phyloP scores from a whole-genome alignment of 768 basidiomycete species.

The Galerina sulciceps region DNA sequence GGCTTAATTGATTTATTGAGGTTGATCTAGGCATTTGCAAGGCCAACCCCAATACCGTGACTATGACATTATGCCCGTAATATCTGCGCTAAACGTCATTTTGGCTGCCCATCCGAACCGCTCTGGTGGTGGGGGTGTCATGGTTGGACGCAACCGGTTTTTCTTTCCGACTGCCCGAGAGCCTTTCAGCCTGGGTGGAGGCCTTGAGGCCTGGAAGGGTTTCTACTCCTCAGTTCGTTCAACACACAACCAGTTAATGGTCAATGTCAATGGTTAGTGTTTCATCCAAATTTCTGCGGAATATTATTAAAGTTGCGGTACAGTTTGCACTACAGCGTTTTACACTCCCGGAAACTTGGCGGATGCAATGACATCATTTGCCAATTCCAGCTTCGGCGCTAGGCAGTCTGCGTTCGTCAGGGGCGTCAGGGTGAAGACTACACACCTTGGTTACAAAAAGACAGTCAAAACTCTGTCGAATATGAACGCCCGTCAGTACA shows the following conservation, averaged over 20 bases:
- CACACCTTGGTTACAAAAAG: conserved; percentile 77
- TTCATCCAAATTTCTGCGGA: conserved; percentile 26
- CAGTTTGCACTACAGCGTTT: conserved; percentile 66
- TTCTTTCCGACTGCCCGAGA: conserved; percentile 59
- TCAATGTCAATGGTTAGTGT: conserved; percentile 64
- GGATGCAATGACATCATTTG: conserved; percentile 59
- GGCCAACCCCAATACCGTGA: conserved; percentile 58
- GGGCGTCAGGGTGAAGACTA: conserved; percentile 67
- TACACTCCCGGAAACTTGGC: conserved; percentile 69
- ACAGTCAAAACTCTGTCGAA: conserved; percentile 61
- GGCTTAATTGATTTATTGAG: conserved; percentile 19
- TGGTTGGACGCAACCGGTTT: conserved; percentile 68
- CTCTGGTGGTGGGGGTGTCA: conserved; percentile 59
- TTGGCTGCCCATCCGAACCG: conserved; percentile 59
- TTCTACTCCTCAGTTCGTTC: conserved; percentile 67
- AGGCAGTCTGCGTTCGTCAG: conserved; percentile 64
- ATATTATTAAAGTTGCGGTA: not conserved
- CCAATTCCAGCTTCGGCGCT: conserved; percentile 58
- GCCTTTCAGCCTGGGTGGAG: conserved; percentile 57
- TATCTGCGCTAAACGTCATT: conserved; percentile 70
- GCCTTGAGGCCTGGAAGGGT: conserved; percentile 59
- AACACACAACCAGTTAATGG: conserved; percentile 59
- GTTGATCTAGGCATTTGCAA: conserved; percentile 50
- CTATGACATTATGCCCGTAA: conserved; percentile 59
- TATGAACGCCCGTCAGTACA: conserved; percentile 49